These are phyloP conservation scores for Apiospora kogelbergensis DNA, from an alignment of 2,329 filamentous ascomycete genomes.

Conservation along the genomic window DNA sequence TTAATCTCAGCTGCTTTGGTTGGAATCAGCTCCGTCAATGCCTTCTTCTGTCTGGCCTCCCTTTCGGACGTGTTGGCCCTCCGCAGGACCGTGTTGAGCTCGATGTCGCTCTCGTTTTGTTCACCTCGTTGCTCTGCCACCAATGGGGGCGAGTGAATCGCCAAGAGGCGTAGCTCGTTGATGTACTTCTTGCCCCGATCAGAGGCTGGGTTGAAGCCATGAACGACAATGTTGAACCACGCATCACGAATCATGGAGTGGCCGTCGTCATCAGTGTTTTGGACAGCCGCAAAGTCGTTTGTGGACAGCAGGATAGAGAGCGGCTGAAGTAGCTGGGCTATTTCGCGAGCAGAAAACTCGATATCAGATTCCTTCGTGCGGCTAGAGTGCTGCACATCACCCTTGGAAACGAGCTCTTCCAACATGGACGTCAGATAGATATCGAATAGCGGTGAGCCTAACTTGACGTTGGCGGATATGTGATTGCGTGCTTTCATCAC, in stretches of 20 bases:
- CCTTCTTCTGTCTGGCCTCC: slow-evolving; percentile 76
- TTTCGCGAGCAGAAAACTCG: slow-evolving; percentile 81
- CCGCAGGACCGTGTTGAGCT: slow-evolving; percentile 89
- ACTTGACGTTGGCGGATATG: slow-evolving; percentile 69
- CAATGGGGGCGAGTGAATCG: slow-evolving; percentile 81
- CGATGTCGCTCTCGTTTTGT: slow-evolving; percentile 92
- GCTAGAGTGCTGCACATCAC: slow-evolving; percentile 75
- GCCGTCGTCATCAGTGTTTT: slow-evolving; percentile 62
- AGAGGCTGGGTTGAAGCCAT: slow-evolving; percentile 80
- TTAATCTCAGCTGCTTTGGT: slow-evolving; percentile 76
- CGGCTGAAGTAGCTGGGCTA: slow-evolving; percentile 82
- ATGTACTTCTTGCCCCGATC: slow-evolving; percentile 70
- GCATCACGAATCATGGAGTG: slow-evolving; percentile 79
- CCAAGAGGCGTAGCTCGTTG: slow-evolving; percentile 79
- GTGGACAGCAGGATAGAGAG: slow-evolving; percentile 80
- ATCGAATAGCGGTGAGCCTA: slow-evolving; percentile 73
- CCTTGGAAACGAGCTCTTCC: slow-evolving; percentile 85
- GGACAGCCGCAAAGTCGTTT: slow-evolving; percentile 51
- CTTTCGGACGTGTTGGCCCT: slow-evolving; percentile 81
- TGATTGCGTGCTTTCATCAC: slow-evolving; percentile 78
- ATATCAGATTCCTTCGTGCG: slow-evolving; percentile 75
- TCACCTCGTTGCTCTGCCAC: slow-evolving; percentile 88
- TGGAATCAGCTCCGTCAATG: slow-evolving; percentile 72
- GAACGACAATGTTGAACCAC: slow-evolving; percentile 97
- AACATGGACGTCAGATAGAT: slow-evolving; percentile 83